A percentile compares a stretch with the other conserved stretches of the same genome.
phyloP scores from a whole-genome alignment of 176 grass and related monocot species.

The Avena atlantica region DNA sequence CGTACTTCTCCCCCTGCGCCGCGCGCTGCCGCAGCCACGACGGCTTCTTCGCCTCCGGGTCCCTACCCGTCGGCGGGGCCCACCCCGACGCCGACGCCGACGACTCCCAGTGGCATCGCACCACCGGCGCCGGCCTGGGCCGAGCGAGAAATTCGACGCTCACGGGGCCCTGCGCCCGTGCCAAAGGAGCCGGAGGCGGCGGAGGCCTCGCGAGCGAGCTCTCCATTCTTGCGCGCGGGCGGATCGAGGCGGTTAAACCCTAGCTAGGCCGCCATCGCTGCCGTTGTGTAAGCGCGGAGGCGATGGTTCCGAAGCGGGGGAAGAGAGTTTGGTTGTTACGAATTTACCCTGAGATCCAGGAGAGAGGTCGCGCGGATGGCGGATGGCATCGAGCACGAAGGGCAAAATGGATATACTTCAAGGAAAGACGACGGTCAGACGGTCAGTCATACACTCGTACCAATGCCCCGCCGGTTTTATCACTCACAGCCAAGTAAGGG shows the following conservation, averaged over 20 bases:
- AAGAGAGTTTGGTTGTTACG: background rate
- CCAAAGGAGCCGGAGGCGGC: background rate
- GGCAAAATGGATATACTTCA: background rate
- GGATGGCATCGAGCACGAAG: background rate
- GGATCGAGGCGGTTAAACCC: constrained; percentile 25
- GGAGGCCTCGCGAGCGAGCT: constrained; percentile 24
- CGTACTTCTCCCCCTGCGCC: constrained; percentile 78
- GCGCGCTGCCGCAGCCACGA: constrained; percentile 86
- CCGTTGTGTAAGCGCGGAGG: background rate
- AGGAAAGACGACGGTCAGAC: no score
- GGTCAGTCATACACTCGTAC: no score
- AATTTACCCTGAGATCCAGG: background rate
- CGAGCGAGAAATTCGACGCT: background rate
- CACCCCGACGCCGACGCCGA: constrained; percentile 13
- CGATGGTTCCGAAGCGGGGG: constrained; percentile 17
- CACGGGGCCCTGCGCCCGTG: background rate
- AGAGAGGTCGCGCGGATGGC: background rate
- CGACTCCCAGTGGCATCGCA: constrained; percentile 49
- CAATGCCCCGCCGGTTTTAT: no score
- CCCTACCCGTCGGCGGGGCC: constrained; percentile 65
- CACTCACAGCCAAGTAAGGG: no score
- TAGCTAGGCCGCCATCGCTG: constrained; percentile 27
- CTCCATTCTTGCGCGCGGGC: constrained; percentile 41
- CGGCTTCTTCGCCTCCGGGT: constrained; percentile 73
- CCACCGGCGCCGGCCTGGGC: background rate